Conservation (phyloP, 352 stramenopile genomes). For the Pythium dissotocum region DNA sequence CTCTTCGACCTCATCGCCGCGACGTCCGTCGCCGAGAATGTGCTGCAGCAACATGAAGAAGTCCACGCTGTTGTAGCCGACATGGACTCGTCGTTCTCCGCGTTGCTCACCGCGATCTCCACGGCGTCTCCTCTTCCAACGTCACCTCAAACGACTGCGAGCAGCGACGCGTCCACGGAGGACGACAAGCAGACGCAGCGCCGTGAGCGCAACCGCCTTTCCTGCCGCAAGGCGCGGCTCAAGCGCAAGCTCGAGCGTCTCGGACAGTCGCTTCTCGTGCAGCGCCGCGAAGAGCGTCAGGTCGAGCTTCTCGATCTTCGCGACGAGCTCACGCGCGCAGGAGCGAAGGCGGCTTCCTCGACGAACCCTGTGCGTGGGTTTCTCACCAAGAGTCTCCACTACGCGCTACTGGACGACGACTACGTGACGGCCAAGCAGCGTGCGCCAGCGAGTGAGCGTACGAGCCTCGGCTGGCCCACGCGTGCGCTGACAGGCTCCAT, state of each 20-base stretch:
- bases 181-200: constrained; percentile 13
- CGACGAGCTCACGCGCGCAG: constrained; percentile 13
- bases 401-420: not conserved
- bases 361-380: not conserved
- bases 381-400: not conserved
- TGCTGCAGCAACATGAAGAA: not conserved
- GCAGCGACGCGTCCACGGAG: not conserved
- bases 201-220: constrained; percentile 44
- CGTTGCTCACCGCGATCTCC: not conserved
- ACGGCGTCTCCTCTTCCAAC: not conserved
- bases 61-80: not conserved
- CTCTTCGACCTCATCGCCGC: not conserved
- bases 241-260: constrained; percentile 46
- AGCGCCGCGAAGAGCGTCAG: constrained; percentile 34
- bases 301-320: constrained; percentile 37
- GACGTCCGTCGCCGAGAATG: not conserved
- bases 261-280: constrained; percentile 27
- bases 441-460: not conserved
- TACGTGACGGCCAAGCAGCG: not conserved
- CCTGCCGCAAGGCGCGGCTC: constrained; percentile 48
- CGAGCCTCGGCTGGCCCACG: not conserved
- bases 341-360: too few species aligned
- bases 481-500: not conserved
- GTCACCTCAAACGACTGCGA: not conserved
- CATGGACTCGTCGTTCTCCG: not conserved